Conservation (phyloP, 257 asterid species). For the Plectranthus barbatus region DNA sequence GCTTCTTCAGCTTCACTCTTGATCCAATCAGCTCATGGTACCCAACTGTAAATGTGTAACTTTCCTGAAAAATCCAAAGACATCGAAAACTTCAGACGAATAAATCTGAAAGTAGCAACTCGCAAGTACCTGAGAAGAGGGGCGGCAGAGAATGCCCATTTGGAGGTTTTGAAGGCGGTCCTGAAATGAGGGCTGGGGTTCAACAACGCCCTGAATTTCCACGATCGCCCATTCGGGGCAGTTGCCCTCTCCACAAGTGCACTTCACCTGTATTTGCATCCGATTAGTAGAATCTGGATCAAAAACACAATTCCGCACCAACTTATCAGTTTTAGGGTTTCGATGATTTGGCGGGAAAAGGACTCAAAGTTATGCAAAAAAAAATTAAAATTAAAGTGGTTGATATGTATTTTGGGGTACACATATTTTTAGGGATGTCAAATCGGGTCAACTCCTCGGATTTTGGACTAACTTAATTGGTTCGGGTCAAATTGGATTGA, state of each 20-base stretch:
- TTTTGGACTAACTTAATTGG: no score
- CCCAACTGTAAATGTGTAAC: conserved; percentile 71
- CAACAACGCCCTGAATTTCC: conserved; percentile 85
- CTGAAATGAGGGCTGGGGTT: conserved; percentile 59
- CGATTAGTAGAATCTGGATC: background rate
- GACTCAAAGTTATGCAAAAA: no score
- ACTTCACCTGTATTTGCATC: conserved; percentile 76
- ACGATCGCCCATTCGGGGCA: conserved; percentile 92
- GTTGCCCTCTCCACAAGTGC: conserved; percentile 74
- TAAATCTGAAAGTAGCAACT: background rate
- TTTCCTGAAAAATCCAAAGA: conserved; percentile 40
- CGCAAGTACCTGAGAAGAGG: conserved; percentile 63
- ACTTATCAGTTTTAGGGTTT: background rate
- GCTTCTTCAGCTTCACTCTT: conserved; percentile 73
- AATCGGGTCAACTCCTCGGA: no score
- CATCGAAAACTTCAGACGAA: background rate
- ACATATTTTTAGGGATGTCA: no score
- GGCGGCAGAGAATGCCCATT: conserved; percentile 86
- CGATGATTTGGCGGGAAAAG: conserved; percentile 25
- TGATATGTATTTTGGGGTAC: no score
- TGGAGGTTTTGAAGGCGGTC: conserved; percentile 59
- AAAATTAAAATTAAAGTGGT: no score
- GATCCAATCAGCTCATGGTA: conserved; percentile 89
- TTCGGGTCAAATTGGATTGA: no score
- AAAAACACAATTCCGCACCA: background rate